Evolutionary conservation across 352 stramenopile species (phyloP).

Genomic region (Globisporangium middletonii): DNA sequence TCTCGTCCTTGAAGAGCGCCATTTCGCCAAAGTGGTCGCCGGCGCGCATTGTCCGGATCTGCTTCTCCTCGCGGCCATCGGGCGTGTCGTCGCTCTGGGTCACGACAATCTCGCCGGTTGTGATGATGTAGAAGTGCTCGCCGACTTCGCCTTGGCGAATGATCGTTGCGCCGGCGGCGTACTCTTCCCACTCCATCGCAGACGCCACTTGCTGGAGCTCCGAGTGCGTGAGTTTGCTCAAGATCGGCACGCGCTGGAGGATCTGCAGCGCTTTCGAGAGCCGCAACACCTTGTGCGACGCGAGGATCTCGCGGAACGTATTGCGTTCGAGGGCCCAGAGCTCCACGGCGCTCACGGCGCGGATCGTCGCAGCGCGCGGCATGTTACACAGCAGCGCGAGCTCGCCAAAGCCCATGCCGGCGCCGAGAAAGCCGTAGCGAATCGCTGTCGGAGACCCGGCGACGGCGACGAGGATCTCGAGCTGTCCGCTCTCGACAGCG

Average conservation of each 20-base stretch:
- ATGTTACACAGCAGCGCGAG: constrained; percentile 96
- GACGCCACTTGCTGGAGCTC: constrained; percentile 67
- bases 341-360: constrained; percentile 45
- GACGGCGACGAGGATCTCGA: constrained; percentile 65
- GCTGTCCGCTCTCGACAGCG: constrained; percentile 47
- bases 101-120: no score
- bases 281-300: no score
- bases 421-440: constrained; percentile 55
- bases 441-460: constrained; percentile 45
- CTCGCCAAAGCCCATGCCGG: constrained; percentile 91
- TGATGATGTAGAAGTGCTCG: no score
- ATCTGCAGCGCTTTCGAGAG: no score
- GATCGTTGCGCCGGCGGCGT: constrained; percentile 41
- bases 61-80: no score
- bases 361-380: constrained; percentile 92
- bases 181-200: constrained; percentile 82
- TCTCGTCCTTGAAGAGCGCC: constrained; percentile 90
- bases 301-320: no score
- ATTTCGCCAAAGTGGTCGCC: constrained; percentile 94
- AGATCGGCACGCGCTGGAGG: constrained; percentile 28
- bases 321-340: constrained; percentile 9
- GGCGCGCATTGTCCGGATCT: constrained; percentile 52
- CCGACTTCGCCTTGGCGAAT: constrained; percentile 21
- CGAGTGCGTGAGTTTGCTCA: constrained; percentile 57
- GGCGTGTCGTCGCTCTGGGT: no score